A percentile compares a stretch with the other conserved stretches of the same genome.
These are phyloP conservation scores for Trametes polyzona DNA, from an alignment of 1,284 basidiomycete species.

Conservation along the genomic window DNA sequence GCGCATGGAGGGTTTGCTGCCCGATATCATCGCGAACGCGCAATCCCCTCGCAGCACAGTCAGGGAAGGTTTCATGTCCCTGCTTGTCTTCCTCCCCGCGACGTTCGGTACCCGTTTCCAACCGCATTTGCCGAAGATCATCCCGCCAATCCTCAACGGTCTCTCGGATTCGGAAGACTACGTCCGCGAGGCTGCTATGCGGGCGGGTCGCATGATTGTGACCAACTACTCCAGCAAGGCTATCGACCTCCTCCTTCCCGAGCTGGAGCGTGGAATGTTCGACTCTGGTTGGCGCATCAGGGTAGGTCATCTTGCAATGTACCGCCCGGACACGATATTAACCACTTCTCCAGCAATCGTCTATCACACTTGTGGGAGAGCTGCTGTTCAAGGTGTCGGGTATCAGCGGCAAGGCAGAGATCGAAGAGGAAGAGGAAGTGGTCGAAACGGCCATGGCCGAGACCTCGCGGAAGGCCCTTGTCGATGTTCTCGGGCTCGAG, in stretches of 20 bases:
- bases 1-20: constrained; percentile 91
- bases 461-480: constrained; percentile 82
- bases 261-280: constrained; percentile 95
- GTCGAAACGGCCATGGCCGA: constrained; percentile 72
- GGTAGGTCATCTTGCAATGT: constrained; percentile 50
- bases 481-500: constrained; percentile 88
- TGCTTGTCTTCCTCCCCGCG: constrained; percentile 94
- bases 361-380: constrained; percentile 95
- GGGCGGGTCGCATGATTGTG: constrained; percentile 98
- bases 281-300: constrained; percentile 95
- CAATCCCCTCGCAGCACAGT: constrained; percentile 91
- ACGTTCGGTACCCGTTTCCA: constrained; percentile 97
- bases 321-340: neutral
- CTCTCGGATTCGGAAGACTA: constrained; percentile 95
- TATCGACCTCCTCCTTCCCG: constrained; percentile 92
- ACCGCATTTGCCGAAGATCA: constrained; percentile 94
- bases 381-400: constrained; percentile 98
- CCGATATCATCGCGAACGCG: constrained; percentile 93
- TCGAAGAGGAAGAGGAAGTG: constrained; percentile 79
- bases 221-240: constrained; percentile 93
- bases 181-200: constrained; percentile 95
- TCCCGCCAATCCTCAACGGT: constrained; percentile 91
- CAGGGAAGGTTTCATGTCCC: constrained; percentile 97
- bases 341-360: constrained; percentile 70
- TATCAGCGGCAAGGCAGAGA: constrained; percentile 89